Conservation (phyloP, 306 rosid species). For the Fagus crenata region DNA sequence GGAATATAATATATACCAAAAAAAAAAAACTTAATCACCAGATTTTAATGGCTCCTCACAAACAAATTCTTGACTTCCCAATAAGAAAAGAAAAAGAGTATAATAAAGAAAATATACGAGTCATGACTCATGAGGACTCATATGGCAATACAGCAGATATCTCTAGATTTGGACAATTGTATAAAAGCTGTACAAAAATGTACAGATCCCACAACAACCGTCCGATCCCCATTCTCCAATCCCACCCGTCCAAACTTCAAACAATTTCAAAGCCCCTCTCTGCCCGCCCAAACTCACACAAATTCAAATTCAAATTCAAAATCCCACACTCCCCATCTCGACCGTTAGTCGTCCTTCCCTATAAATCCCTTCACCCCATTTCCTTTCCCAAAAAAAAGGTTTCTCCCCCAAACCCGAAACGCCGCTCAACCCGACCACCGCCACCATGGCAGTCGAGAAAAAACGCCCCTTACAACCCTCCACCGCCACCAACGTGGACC, state of each 20-base stretch:
- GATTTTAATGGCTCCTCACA: too few relatives aligned
- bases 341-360: slow-evolving; percentile 43
- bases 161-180: too few relatives aligned
- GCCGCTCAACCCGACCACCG: slow-evolving; percentile 2
- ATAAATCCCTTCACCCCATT: slow-evolving; percentile 17
- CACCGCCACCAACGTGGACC: slow-evolving; percentile 52
- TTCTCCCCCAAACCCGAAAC: slow-evolving; percentile 5
- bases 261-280: slow-evolving; percentile 40
- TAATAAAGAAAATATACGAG: too few relatives aligned
- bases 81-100: too few relatives aligned
- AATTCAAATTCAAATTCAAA: slow-evolving; percentile 28
- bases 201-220: slow-evolving; percentile 13
- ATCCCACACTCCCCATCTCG: not conserved
- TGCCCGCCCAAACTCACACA: slow-evolving; percentile 25
- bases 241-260: slow-evolving; percentile 23
- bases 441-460: slow-evolving; percentile 55
- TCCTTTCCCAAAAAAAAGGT: not conserved
- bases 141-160: too few relatives aligned
- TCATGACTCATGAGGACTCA: too few relatives aligned
- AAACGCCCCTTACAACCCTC: slow-evolving; percentile 70
- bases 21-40: too few relatives aligned
- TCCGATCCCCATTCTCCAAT: not conserved
- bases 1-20: too few relatives aligned
- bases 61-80: too few relatives aligned
- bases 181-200: too few relatives aligned